Conservation (phyloP, 2,329 filamentous ascomycete genomes). For the Clathrospora elynae region DNA sequence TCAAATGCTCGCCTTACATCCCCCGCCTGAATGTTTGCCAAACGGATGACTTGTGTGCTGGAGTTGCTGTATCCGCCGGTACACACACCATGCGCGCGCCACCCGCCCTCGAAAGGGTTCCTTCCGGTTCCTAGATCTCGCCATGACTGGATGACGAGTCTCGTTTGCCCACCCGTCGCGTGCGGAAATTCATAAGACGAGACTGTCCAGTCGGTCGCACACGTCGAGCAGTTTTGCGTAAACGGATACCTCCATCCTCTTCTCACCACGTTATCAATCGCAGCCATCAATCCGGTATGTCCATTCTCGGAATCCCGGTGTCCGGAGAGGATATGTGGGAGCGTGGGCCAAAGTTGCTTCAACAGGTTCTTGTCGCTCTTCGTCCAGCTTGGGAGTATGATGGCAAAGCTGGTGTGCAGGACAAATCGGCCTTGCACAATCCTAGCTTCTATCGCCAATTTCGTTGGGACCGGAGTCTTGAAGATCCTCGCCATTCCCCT, state of each 20-base stretch:
- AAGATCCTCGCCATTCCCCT: conserved; percentile 19
- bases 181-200: conserved; percentile 5
- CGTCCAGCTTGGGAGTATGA: conserved; percentile 22
- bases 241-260: conserved; percentile 21
- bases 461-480: conserved; percentile 18
- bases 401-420: conserved; percentile 24
- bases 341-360: conserved; percentile 18
- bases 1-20: conserved; percentile 30
- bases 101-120: conserved; percentile 32
- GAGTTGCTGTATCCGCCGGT: neutral
- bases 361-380: conserved; percentile 16
- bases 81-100: conserved; percentile 38
- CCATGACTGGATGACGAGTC: conserved; percentile 30
- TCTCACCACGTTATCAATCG: conserved; percentile 28
- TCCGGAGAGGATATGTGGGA: conserved; percentile 35
- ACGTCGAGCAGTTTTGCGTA: conserved; percentile 29
- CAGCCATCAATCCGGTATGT: conserved; percentile 29
- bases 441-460: conserved; percentile 17
- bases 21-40: conserved; percentile 17
- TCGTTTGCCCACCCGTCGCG: conserved; percentile 17
- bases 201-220: conserved; percentile 37
- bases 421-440: conserved; percentile 25
- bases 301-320: conserved; percentile 33
- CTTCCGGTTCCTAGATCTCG: conserved; percentile 32
- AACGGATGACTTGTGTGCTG: conserved; percentile 7